phyloP scores from a whole-genome alignment of 2,329 filamentous ascomycete genomes.

The Leptographium radiaticola region DNA sequence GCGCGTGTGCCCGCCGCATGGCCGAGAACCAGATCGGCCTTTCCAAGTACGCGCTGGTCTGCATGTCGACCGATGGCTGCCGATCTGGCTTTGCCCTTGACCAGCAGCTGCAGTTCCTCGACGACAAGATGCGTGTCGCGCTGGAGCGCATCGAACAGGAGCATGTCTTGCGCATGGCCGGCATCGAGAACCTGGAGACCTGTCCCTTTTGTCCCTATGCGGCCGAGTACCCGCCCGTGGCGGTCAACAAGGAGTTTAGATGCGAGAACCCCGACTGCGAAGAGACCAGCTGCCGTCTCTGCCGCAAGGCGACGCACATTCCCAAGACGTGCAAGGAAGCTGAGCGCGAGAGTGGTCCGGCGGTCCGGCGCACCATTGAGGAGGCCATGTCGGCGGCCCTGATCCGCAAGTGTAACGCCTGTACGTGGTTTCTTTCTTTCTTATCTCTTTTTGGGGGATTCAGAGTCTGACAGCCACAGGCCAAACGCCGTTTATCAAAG shows the following conservation, averaged over 20 bases:
- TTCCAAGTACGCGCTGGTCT: conserved; percentile 53
- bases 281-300: conserved; percentile 53
- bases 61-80: conserved; percentile 60
- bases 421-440: conserved; percentile 18
- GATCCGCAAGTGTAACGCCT: conserved; percentile 62
- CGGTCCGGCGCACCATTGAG: conserved; percentile 55
- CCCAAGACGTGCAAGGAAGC: conserved; percentile 60
- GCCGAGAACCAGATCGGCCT: conserved; percentile 58
- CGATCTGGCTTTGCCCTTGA: conserved; percentile 41
- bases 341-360: conserved; percentile 43
- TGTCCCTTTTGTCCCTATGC: conserved; percentile 79
- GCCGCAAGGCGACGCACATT: conserved; percentile 55
- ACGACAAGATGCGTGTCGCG: conserved; percentile 42
- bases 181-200: conserved; percentile 56
- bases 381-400: conserved; percentile 75
- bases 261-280: conserved; percentile 56
- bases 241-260: conserved; percentile 58
- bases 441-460: neutral
- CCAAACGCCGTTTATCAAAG: conserved; percentile 66
- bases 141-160: conserved; percentile 62
- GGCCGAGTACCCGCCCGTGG: conserved; percentile 54
- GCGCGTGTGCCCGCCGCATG: conserved; percentile 47
- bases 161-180: conserved; percentile 53
- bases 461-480: conserved; percentile 22
- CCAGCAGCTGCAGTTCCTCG: conserved; percentile 44